These are phyloP conservation scores for Candida loeiensis DNA, from an alignment of 805 yeast species.

Conservation along the genomic window DNA sequence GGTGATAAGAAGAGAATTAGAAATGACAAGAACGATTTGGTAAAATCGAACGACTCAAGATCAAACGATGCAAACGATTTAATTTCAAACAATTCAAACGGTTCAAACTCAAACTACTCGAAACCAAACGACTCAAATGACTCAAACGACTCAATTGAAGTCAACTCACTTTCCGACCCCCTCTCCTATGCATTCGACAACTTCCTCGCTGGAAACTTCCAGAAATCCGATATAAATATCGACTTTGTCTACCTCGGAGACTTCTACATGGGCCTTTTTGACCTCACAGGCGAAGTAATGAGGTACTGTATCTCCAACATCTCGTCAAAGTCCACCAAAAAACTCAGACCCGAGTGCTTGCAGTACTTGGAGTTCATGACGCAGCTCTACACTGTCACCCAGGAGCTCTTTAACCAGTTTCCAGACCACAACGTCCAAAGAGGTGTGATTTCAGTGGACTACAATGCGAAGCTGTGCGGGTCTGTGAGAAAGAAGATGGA, in stretches of 20 bases:
- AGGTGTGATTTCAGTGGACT: conserved; percentile 16
- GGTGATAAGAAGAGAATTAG: neutral
- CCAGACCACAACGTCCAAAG: conserved; percentile 18
- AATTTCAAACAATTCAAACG: no score
- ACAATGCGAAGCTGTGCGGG: conserved; percentile 12
- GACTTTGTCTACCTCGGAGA: conserved; percentile 22
- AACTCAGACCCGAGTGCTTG: conserved; percentile 11
- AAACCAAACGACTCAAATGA: no score
- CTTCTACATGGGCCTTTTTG: conserved; percentile 39
- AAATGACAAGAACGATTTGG: no score
- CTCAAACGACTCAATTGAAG: no score
- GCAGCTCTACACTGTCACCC: conserved; percentile 11
- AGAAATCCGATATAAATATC: neutral
- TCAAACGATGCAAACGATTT: no score
- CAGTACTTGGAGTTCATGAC: conserved; percentile 17
- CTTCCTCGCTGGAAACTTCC: conserved; percentile 1
- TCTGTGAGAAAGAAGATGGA: conserved; percentile 19
- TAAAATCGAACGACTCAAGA: no score
- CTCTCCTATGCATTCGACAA: neutral
- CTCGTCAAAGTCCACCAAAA: conserved; percentile 11
- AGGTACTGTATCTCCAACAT: conserved; percentile 32
- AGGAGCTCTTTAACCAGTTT: conserved; percentile 13
- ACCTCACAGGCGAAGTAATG: conserved; percentile 43
- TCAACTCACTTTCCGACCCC: no score
- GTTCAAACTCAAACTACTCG: no score